A percentile compares a stretch with the other conserved stretches of the same genome.
Evolutionary conservation across 129 eudicot genomes (phyloP).

Genomic region (Ambrosia artemisiifolia): DNA sequence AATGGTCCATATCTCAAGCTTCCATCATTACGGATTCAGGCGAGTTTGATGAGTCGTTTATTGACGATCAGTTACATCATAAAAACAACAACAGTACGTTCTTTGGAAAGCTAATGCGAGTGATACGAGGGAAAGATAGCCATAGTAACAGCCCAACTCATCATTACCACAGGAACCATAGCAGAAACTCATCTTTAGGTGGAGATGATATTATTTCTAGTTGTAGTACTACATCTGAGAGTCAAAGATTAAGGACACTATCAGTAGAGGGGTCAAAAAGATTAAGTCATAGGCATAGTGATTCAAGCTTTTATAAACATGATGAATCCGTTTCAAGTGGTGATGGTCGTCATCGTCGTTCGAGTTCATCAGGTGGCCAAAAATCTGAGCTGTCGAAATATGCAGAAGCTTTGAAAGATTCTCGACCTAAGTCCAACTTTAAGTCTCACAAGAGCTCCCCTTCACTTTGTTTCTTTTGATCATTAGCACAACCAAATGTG

Average conservation of each 20-base stretch:
- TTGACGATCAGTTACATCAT: slow-evolving; percentile 19
- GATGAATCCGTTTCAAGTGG: slow-evolving; percentile 25
- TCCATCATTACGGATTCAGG: slow-evolving; percentile 52
- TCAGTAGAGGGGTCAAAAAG: slow-evolving; percentile 28
- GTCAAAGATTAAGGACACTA: slow-evolving; percentile 30
- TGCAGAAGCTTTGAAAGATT: slow-evolving; percentile 54
- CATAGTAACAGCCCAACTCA: slow-evolving; percentile 7
- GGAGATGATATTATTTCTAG: slow-evolving; percentile 29
- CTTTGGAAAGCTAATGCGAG: slow-evolving; percentile 48
- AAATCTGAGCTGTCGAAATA: slow-evolving; percentile 54
- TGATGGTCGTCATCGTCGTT: neutral
- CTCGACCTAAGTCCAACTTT: slow-evolving; percentile 18
- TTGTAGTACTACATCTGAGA: slow-evolving; percentile 28
- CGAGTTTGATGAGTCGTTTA: slow-evolving; percentile 43
- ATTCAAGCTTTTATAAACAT: slow-evolving; percentile 33
- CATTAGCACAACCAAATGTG: neutral
- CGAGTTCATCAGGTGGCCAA: slow-evolving; percentile 14
- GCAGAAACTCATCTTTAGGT: slow-evolving; percentile 28
- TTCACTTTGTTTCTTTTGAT: slow-evolving; percentile 41
- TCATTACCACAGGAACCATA: slow-evolving; percentile 20
- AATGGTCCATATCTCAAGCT: slow-evolving; percentile 65
- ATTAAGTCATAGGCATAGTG: slow-evolving; percentile 38
- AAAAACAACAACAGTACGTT: slow-evolving; percentile 42
- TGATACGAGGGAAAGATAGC: slow-evolving; percentile 49
- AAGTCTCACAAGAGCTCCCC: slow-evolving; percentile 48